Conservation (phyloP, 108 stramenopile genomes). For the Discostella pseudostelligera region DNA sequence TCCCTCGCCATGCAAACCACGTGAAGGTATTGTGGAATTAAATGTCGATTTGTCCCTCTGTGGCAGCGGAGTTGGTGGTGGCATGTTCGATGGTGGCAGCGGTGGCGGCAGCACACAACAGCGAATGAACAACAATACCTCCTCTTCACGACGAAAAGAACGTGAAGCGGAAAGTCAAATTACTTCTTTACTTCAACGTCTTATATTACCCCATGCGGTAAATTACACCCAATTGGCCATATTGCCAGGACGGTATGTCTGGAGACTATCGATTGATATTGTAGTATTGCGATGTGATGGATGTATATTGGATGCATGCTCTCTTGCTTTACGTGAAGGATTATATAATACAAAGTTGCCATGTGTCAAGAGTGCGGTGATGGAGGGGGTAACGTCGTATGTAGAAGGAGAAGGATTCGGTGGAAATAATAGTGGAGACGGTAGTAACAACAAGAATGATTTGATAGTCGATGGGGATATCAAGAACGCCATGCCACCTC, state of each 20-base stretch:
- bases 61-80: conserved; percentile 20
- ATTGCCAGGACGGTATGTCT: conserved; percentile 59
- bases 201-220: conserved; percentile 60
- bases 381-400: conserved; percentile 20
- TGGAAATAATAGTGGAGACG: not conserved
- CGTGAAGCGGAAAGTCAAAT: conserved; percentile 45
- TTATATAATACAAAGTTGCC: conserved; percentile 56
- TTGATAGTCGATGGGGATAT: conserved; percentile 58
- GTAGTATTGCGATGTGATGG: conserved; percentile 60
- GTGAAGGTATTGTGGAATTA: conserved; percentile 57
- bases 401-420: not conserved
- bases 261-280: conserved; percentile 65
- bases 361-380: conserved; percentile 23
- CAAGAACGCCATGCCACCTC: conserved; percentile 43
- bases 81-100: not conserved
- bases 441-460: conserved; percentile 34
- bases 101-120: conserved; percentile 13
- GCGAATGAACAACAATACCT: conserved; percentile 6
- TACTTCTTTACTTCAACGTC: conserved; percentile 47
- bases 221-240: conserved; percentile 45
- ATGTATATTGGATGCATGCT: conserved; percentile 60
- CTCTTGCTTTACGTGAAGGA: conserved; percentile 59
- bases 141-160: conserved; percentile 10
- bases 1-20: conserved; percentile 51
- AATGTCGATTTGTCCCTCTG: conserved; percentile 55